Evolutionary conservation across 257 asterid genomes (phyloP).

Genomic region (Gynochthodes officinalis): DNA sequence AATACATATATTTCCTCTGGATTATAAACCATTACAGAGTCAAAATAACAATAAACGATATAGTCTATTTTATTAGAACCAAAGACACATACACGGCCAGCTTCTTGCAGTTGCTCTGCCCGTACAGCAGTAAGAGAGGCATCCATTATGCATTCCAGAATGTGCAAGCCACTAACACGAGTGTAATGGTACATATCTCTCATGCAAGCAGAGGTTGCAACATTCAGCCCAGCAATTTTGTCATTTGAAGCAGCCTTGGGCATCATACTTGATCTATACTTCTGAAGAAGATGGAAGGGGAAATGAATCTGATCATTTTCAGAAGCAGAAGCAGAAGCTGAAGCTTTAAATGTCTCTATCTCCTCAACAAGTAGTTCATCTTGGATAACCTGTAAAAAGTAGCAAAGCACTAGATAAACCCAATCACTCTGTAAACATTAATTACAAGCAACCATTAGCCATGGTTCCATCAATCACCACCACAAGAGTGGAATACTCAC

Average conservation of each 20-base stretch:
- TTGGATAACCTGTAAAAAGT: constrained; percentile 62
- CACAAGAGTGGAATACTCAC: too few species aligned
- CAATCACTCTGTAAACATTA: background rate
- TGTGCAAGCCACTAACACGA: constrained; percentile 81
- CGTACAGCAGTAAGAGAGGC: constrained; percentile 72
- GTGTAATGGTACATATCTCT: constrained; percentile 84
- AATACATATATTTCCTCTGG: background rate
- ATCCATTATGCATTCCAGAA: constrained; percentile 60
- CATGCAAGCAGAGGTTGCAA: constrained; percentile 55
- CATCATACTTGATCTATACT: constrained; percentile 33
- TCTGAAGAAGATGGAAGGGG: constrained; percentile 67
- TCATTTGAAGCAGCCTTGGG: constrained; percentile 43
- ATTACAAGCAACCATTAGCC: background rate
- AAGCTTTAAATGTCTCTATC: constrained; percentile 48
- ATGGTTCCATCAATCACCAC: background rate
- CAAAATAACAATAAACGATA: background rate
- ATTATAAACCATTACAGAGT: background rate
- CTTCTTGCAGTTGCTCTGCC: constrained; percentile 78
- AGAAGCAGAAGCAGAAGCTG: too few species aligned
- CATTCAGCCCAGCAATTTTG: constrained; percentile 32
- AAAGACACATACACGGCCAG: constrained; percentile 55
- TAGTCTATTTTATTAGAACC: background rate
- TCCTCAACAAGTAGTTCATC: constrained; percentile 71
- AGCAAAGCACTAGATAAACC: constrained; percentile 1
- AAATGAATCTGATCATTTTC: constrained; percentile 58